Base-by-base conservation (phyloP, 228 moss, liverwort and hornwort species). In the Sphagnum magellanicum region DNA sequence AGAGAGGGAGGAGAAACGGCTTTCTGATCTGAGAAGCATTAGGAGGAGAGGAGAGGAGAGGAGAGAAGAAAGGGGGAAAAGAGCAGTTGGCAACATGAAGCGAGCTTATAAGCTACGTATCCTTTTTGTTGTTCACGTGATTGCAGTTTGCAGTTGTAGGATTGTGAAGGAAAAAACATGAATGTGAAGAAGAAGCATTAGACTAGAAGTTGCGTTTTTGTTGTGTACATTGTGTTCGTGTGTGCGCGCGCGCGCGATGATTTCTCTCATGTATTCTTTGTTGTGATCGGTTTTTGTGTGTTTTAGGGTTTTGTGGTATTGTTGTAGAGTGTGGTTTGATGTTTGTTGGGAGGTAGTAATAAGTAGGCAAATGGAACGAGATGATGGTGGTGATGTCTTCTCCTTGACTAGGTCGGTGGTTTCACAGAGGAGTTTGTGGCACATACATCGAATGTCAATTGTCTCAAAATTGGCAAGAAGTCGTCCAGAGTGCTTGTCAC, bases 81-180 rank as follows among this genome's bases (percentile, higher is more conserved):
- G 32, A 32, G 32, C 65, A 73, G 72, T 78, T 11, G 88, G 86
- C 92, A 92, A 76, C 81, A 94, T 93, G 98, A 94, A 98, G 82
- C 90, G 98, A 89, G 94, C 98, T 84, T 98, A 98, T 89, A 98
- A 98, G 92, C 81, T 98, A 78, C 98, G 96, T 96, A 96, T 96
- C 96, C 96, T 91, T 74, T 79, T 65, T 55, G 60, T 51, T 47
- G 15, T 65, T 58, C 53, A 62, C 51, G 59, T 64, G 5, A 17
- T 73, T 76, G 49, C 60, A 66, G 65, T 66, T 48, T 8, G 16
- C 32, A 9, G 50, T 53, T 55, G 6, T 57, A 48, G 51, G 7
- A 52, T 12, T 63, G 68, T 59, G 11, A 10, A 32, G 32, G 32
- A 32, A 32, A 32, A 32, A 32, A 32, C 1, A 32, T 32, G 32